Conservation (phyloP, 2,329 filamentous ascomycete species). For the Neonectria ditissima region DNA sequence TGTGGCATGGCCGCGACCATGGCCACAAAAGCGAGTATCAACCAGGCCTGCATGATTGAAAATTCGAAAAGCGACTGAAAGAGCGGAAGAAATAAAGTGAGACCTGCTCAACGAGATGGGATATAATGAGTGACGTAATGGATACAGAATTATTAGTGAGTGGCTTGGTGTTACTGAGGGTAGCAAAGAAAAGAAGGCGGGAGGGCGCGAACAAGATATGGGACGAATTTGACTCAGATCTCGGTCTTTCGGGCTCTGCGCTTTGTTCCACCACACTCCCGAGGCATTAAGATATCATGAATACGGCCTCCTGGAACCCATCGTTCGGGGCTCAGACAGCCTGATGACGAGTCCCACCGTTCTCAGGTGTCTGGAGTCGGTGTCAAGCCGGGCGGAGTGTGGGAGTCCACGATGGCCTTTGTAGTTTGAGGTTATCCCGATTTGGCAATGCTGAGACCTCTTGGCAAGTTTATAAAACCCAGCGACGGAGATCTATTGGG, state of each 20-base stretch:
- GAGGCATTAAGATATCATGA: slow-evolving; percentile 9
- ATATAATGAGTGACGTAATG: slow-evolving; percentile 15
- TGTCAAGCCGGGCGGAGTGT: slow-evolving; percentile 17
- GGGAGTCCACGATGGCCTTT: neutral
- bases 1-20: slow-evolving; percentile 8
- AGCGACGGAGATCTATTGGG: neutral
- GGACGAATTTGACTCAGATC: neutral
- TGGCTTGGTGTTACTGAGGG: neutral
- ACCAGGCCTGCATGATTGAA: neutral
- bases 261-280: neutral
- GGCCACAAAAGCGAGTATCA: neutral
- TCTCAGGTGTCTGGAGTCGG: slow-evolving; percentile 21
- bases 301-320: neutral
- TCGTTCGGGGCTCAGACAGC: slow-evolving; percentile 1
- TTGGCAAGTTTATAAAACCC: neutral
- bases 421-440: slow-evolving; percentile 17
- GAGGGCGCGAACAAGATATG: neutral
- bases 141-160: too few relatives aligned
- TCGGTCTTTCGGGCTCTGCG: neutral
- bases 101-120: slow-evolving; percentile 17
- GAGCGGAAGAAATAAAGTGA: neutral
- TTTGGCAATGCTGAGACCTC: slow-evolving; percentile 1
- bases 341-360: slow-evolving; percentile 18
- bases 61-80: neutral
- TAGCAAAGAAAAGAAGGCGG: neutral